Base-by-base conservation (phyloP, 371 early-diverging fungal genomes). In the Mortierella sp. region DNA sequence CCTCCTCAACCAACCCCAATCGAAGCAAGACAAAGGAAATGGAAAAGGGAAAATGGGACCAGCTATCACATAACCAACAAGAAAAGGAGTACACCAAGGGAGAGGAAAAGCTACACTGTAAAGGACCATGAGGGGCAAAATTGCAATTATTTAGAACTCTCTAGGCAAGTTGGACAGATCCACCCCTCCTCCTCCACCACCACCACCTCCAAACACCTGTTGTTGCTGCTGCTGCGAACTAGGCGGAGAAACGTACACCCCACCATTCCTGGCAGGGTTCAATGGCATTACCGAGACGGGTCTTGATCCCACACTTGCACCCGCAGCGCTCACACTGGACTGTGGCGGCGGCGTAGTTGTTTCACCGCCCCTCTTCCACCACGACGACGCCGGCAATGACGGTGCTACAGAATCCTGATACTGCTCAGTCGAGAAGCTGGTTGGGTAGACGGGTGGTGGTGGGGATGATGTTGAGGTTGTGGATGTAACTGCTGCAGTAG, bases 161-260 rank as follows among this genome's bases (percentile, higher is more conserved):
- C 55, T n/a, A 19, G 26, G 48, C 51, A 72, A 34, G 31, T 48
- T 59, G 67, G 78, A 69, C 11, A 78, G 51, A 57, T 73, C 77
- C 40, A 70, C 46, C 71, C 55, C 55, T 14, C 54, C 61, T n/a
- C 69, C 19, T 40, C 43, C 43, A 4, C 43, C 43, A 4, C 43
- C 43, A 6, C 43, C 43, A 6, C 43, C 43, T 5, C 59, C 43
- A 53, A 54, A 51, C 51, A 19, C 10, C 2, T 31, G 67, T 13
- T 70, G 48, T 28, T 57, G 46, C 19, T 31, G 48, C 28, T 48
- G 71, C 21, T 71, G 71, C 13, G 26, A 8, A 26, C 26, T 13
- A 16, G 28, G 14, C 4, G 59, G 5, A 6, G 59, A 31, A 31
- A 4, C 9, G 14, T 11, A 28, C 5, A 34, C 34, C 19, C 34